Percentiles rank a stretch among this genome's conserved stretches.
phyloP scores from a whole-genome alignment of 768 basidiomycete species.

The Mycena kentingensis region DNA sequence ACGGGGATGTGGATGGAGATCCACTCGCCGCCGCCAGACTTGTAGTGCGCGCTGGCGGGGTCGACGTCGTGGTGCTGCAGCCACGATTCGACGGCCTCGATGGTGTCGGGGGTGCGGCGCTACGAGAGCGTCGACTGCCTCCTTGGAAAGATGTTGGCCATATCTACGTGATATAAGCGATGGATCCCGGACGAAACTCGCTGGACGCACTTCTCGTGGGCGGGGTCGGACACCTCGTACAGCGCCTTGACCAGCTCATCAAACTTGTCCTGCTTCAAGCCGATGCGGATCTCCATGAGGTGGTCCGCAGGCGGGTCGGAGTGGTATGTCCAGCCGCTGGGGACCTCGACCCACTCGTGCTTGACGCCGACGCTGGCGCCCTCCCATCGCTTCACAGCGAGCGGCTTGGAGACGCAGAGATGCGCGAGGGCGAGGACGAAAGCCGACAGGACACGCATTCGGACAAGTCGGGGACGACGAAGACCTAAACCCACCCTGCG shows the following conservation, averaged over 20 bases:
- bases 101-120: constrained; percentile 57
- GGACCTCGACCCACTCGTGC: constrained; percentile 38
- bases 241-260: constrained; percentile 50
- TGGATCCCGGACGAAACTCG: background rate
- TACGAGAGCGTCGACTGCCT: constrained; percentile 63
- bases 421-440: constrained; percentile 30
- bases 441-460: constrained; percentile 28
- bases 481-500: background rate
- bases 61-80: constrained; percentile 54
- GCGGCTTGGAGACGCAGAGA: constrained; percentile 33
- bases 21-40: constrained; percentile 70
- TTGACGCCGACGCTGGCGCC: constrained; percentile 26
- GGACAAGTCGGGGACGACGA: background rate
- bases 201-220: constrained; percentile 42
- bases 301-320: constrained; percentile 47
- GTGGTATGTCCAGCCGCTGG: constrained; percentile 52
- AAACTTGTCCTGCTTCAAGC: constrained; percentile 54
- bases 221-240: constrained; percentile 58
- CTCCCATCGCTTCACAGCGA: constrained; percentile 37
- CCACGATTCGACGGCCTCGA: constrained; percentile 64
- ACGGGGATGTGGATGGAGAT: constrained; percentile 62
- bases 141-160: constrained; percentile 61
- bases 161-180: constrained; percentile 30
- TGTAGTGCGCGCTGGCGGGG: constrained; percentile 42
- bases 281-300: constrained; percentile 57